These are phyloP conservation scores for Calocybe gangraenosa DNA, from an alignment of 768 basidiomycete species.

Conservation along the genomic window DNA sequence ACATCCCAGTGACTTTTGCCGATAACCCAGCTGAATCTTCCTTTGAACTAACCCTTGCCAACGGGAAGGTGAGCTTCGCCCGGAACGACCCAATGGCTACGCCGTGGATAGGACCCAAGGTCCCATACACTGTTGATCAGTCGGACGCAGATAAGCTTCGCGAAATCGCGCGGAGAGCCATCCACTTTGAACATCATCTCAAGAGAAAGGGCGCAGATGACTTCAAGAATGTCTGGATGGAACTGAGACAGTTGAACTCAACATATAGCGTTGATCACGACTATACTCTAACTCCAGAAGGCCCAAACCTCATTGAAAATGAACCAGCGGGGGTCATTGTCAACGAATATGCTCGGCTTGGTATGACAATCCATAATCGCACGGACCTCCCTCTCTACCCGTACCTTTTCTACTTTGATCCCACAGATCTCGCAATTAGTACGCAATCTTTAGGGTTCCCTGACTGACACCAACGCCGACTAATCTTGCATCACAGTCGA, in stretches of 20 bases:
- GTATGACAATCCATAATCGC: conserved; percentile 31
- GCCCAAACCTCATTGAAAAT: conserved; percentile 23
- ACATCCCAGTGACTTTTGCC: conserved; percentile 14
- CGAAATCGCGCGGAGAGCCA: conserved; percentile 14
- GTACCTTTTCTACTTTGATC: conserved; percentile 40
- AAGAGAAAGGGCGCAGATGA: conserved; percentile 17
- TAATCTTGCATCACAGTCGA: neutral
- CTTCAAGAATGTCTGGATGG: conserved; percentile 25
- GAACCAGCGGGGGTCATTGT: conserved; percentile 24
- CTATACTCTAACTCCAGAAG: conserved; percentile 16
- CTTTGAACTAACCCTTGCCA: conserved; percentile 17
- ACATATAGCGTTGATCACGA: conserved; percentile 19
- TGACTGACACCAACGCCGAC: neutral
- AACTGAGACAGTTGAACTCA: conserved; percentile 22
- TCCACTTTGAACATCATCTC: conserved; percentile 28
- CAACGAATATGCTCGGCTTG: conserved; percentile 23
- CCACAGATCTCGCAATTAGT: conserved; percentile 33
- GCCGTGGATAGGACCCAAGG: conserved; percentile 16
- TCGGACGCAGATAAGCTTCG: conserved; percentile 14
- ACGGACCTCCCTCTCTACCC: conserved; percentile 30
- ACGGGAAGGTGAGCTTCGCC: conserved; percentile 18
- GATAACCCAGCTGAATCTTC: conserved; percentile 14
- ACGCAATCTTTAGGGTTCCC: conserved; percentile 1
- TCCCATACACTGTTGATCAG: conserved; percentile 15
- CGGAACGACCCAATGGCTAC: conserved; percentile 20